Base-by-base conservation (phyloP, 2,329 filamentous ascomycete genomes). In the Cadophora gregata region DNA sequence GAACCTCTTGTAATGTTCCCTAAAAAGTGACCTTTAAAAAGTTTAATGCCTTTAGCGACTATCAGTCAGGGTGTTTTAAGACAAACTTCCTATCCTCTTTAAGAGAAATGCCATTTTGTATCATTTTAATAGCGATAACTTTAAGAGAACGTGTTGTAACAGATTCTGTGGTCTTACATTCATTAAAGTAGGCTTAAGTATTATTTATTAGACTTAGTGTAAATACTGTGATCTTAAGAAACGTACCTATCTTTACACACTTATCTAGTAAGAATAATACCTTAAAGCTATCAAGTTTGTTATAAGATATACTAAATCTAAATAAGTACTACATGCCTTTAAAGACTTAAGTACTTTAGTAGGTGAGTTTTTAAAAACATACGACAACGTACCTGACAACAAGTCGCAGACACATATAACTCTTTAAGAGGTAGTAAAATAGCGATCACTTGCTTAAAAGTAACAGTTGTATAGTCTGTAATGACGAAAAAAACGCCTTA, bases 381-480 rank as follows among this genome's bases (percentile, higher is more conserved):
- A 59, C n/a, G 14, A 63, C 12, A 31, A 62, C 33, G 51, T 70
- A 51, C 66, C 63, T 68, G 51, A 55, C 42, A 53, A 38, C 58
- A 68, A 31, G 62, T 68, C 29, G 66, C 60, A 38, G 60, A 68
- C 19, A 70, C 38, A 47, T 70, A 42, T 10, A 56, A 38, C 61
- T 70, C 63, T 38, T 70, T 19, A 3, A 70, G 55, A 42, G 51
- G 55, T 24, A 68, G 67, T 47, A 58, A 50, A 19, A 63, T 66
- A 29, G 59, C 60, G 19, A 70, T 66, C 2, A 66, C 51, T n/a
- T 70, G 53, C 56, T 53, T 31, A 19, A 70, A 51, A 56, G 63
- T 70, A 45, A 60, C 51, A 45, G 59, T 63, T 38, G 50, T 70
- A 62, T 70, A 70, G 31, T 70, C 63, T 8, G 58, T 68, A 45